Evolutionary conservation across 2,329 filamentous ascomycete species (phyloP), one percentile per base, ranked within the genome.

Genomic region (Talaromyces islandicus): DNA sequence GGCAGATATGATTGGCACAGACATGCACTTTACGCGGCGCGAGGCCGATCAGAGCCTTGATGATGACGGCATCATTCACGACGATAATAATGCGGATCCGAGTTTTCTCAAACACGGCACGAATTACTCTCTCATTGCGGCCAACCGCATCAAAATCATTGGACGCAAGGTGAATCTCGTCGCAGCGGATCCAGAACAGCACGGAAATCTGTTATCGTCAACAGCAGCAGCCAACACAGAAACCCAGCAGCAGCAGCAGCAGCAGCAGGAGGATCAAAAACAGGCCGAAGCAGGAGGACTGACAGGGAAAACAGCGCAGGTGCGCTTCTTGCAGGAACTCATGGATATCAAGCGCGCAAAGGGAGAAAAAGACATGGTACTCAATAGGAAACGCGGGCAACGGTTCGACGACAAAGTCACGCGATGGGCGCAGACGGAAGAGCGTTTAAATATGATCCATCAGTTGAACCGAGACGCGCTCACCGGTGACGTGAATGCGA

Each of bases 1-100:
- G 93, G 84, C 85, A 11, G 86, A 90, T 63, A 88, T 91, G 62
- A 84, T 96, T 50, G 93, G 93, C 38, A 96, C 92, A 0, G 91
- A 95, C 66, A 78, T 92, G 64, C 83, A 96, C 48, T 88, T 97
- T 67, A 82, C 81, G 1, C 75, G 75, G 17, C 82, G 80, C 63
- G 75, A 81, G 63, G 35, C 53, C 14, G 43, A 51, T 12, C 10
- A 46, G 12, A 24, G 21, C 12, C 41, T 24, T n/a, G 54, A 30
- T 27, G 43, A 46, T 43, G 38, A 4, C 5, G 38, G 17, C 41
- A 21, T n/a, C 41, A 11, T 19, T 65, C 73, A 48, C 63, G 70
- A 7, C 9, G 3, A 12, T 12, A 65, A 74, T 59, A 67, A 71
- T 11, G 9, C 71, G 83, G 43, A 82, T 80, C n/a, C 76, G 79